phyloP scores from a whole-genome alignment of 2,329 filamentous ascomycete species.

The Tolypocladium capitatum region DNA sequence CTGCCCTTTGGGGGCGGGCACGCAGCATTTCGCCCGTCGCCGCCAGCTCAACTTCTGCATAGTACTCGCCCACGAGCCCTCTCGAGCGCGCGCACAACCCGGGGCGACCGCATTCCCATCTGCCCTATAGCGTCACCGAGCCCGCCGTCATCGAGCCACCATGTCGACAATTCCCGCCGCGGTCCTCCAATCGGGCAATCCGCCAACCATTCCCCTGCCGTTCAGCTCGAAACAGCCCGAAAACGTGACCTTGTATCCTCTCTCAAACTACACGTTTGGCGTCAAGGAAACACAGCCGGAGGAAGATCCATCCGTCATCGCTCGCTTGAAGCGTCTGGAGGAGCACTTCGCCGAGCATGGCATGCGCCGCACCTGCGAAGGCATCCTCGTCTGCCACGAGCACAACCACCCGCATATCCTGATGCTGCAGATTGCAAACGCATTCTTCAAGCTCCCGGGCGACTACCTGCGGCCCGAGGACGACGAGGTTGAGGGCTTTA shows the following conservation, averaged over 20 bases:
- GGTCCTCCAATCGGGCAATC: constrained; percentile 63
- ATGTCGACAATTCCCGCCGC: constrained; percentile 81
- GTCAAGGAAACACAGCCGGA: constrained; percentile 98
- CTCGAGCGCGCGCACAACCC: not conserved
- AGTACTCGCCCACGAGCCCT: not conserved
- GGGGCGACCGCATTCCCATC: not conserved
- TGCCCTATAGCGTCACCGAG: not conserved
- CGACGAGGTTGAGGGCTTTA: constrained; percentile 92
- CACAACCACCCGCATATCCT: constrained; percentile 98
- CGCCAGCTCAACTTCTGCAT: not conserved
- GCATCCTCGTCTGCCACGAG: constrained; percentile 94
- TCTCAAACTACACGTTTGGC: constrained; percentile 98
- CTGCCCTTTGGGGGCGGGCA: not conserved
- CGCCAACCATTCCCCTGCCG: constrained; percentile 63
- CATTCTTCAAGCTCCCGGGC: constrained; percentile 97
- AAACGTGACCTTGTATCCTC: constrained; percentile 81
- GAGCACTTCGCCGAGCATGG: constrained; percentile 86
- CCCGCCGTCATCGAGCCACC: not conserved
- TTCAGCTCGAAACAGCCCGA: constrained; percentile 85
- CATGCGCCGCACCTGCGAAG: constrained; percentile 95
- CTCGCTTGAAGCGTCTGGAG: constrained; percentile 84
- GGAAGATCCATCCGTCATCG: constrained; percentile 90
- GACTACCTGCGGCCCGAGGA: constrained; percentile 86
- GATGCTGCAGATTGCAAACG: constrained; percentile 98
- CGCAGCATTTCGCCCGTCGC: no score